A percentile compares a stretch with the other conserved stretches of the same genome.
phyloP scores from a whole-genome alignment of 345 rosid species.

The Microthlaspi erraticum region DNA sequence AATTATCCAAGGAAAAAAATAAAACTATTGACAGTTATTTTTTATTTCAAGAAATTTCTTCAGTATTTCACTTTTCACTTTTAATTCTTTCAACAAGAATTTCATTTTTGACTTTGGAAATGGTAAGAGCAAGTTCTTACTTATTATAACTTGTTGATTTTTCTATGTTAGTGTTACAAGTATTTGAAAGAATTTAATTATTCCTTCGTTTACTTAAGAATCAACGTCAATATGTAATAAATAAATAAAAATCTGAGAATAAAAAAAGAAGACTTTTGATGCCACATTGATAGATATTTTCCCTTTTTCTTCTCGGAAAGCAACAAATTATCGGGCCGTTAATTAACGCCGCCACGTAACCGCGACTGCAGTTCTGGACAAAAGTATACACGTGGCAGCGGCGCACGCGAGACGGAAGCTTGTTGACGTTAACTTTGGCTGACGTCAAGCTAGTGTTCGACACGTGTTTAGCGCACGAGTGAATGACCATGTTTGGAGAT shows the following conservation, averaged over 20 bases:
- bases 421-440: slow-evolving; percentile 28
- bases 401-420: slow-evolving; percentile 13
- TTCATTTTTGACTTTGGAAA: too few relatives aligned
- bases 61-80: slow-evolving; percentile 13
- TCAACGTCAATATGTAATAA: slow-evolving; percentile 18
- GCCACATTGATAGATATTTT: slow-evolving; percentile 28
- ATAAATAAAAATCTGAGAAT: background rate
- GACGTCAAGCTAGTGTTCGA: background rate
- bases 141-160: background rate
- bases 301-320: slow-evolving; percentile 36
- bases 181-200: background rate
- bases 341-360: slow-evolving; percentile 41
- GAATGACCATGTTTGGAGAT: background rate
- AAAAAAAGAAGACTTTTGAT: slow-evolving; percentile 16
- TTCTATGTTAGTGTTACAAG: background rate
- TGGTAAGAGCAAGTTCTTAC: background rate
- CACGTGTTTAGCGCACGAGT: slow-evolving; percentile 32
- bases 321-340: slow-evolving; percentile 36
- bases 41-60: background rate
- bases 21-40: background rate
- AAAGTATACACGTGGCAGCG: slow-evolving; percentile 20
- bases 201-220: slow-evolving; percentile 5
- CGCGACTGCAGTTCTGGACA: slow-evolving; percentile 25
- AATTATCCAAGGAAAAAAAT: background rate
- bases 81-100: background rate